Evolutionary conservation across 257 asterid genomes (phyloP), one percentile per base, ranked within the genome.

Genomic region (Capsicum baccatum): DNA sequence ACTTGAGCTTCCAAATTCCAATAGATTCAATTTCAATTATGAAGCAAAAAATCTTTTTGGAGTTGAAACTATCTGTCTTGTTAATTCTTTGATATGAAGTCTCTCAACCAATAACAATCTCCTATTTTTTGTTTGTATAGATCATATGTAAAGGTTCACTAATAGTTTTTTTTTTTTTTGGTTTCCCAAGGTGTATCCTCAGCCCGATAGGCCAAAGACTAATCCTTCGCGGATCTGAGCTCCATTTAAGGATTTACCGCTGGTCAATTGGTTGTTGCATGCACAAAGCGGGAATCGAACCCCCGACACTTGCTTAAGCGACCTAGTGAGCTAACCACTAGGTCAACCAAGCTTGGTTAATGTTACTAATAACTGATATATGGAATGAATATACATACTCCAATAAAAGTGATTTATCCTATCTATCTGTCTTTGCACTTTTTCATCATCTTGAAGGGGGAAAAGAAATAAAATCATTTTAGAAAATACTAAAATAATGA

Each of bases 391-490:
- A 74, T 74, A 74, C 5, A n/a, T 10, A n/a, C 37, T 47, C 58
- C n/a, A 74, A 16, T 19, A 52, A 52, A 74, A 26, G 21, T 26
- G 47, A 52, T 52, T 26, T 52, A 52, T 52, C 11, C 47, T 52
- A 11, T 76, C 47, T 52, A 11, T 76, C 62, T 76, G 81, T 73
- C 21, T 74, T 74, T 74, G 62, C 9, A 74, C 48, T 52, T 76
- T 76, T 11, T 74, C 62, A 21, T 74, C 19, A 74, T 74, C 42
- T 64, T 21, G 6, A 8, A 47, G 1, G 62, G 2, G 8, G 3
- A 13, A 50, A 74, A 48, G 19, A 82, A 64, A 48, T 67, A 57
- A 66, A 58, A 79, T 21, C 54, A 17, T 64, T 64, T 63, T 2
- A 16, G 19, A 63, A 39, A 50, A 64, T 81, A 26, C 33, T 42